phyloP scores from a whole-genome alignment of 345 rosid species.

The Syzygium aromaticum region DNA sequence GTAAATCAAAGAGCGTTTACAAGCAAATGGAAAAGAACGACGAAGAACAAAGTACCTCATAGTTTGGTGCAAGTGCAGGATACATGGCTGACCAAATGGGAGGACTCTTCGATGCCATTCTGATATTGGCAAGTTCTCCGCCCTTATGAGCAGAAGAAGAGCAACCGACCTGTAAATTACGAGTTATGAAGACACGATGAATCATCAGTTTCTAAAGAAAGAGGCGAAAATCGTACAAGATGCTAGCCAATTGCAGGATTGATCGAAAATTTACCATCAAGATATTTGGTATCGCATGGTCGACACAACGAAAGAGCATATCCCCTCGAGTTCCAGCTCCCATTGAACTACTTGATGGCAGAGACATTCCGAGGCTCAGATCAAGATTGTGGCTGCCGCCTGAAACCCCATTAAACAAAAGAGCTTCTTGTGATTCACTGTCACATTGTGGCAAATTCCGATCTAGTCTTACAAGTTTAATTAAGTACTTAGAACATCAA shows the following conservation, averaged over 20 bases:
- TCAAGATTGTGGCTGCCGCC: constrained; percentile 39
- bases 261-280: background rate
- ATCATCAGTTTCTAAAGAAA: background rate
- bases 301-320: background rate
- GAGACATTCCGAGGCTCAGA: constrained; percentile 47
- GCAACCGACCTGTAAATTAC: constrained; percentile 16
- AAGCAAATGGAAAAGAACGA: background rate
- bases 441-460: background rate
- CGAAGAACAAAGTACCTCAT: constrained; percentile 21
- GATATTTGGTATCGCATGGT: constrained; percentile 14
- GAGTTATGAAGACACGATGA: background rate
- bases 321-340: constrained; percentile 1
- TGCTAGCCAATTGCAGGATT: background rate
- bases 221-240: background rate
- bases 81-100: constrained; percentile 14
- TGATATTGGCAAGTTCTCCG: background rate
- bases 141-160: constrained; percentile 8
- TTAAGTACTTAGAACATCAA: background rate
- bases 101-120: constrained; percentile 12
- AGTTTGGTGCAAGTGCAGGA: constrained; percentile 12
- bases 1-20: background rate
- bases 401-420: constrained; percentile 3
- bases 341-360: constrained; percentile 10
- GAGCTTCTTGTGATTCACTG: background rate
- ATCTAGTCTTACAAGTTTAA: background rate